Conservation (phyloP, 2,329 filamentous ascomycete species). For the Bretziella fagacearum region DNA sequence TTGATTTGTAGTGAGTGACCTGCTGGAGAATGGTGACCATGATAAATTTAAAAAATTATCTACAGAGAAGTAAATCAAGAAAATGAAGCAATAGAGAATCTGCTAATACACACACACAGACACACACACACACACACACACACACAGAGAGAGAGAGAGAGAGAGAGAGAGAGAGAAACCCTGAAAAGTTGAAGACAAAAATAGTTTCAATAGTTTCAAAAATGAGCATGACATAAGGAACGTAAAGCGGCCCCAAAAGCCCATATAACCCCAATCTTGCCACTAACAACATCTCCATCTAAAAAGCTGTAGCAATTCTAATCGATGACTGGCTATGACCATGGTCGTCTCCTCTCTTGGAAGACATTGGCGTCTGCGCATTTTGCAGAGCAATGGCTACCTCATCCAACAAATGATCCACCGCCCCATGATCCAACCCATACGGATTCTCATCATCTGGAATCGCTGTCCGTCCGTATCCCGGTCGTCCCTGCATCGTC, state of each 20-base stretch:
- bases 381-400: constrained; percentile 12
- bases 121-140: too few relatives aligned
- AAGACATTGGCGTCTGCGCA: constrained; percentile 5
- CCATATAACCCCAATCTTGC: neutral
- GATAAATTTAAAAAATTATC: too few relatives aligned
- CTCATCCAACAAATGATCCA: constrained; percentile 12
- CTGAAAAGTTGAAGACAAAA: too few relatives aligned
- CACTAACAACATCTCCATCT: neutral
- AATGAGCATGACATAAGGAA: neutral
- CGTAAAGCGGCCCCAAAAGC: neutral
- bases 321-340: neutral
- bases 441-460: neutral
- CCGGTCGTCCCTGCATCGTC: neutral
- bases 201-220: too few relatives aligned
- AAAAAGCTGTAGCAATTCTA: constrained; percentile 5
- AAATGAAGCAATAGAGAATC: too few relatives aligned
- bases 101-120: too few relatives aligned
- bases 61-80: too few relatives aligned
- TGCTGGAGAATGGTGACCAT: too few relatives aligned
- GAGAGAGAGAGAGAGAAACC: neutral
- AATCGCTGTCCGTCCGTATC: neutral
- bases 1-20: too few relatives aligned
- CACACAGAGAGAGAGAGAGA: neutral
- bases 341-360: neutral
- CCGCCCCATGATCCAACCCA: neutral